phyloP scores from a whole-genome alignment of 2,329 filamentous ascomycete species.

The Byssothecium circinans region DNA sequence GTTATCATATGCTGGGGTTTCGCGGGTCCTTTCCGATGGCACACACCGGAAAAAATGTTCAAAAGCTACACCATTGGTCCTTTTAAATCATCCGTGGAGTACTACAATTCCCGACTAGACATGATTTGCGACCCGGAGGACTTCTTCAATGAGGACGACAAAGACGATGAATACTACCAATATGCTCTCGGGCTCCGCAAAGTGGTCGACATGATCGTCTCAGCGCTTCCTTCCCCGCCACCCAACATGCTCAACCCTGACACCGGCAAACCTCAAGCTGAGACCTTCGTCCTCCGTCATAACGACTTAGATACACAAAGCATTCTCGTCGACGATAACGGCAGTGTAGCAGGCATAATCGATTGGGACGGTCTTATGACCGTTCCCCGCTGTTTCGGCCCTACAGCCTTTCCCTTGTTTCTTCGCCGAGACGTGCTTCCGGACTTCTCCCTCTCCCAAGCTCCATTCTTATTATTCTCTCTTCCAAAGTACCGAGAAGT shows the following conservation, averaged over 20 bases:
- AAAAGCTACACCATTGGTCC: too few relatives aligned
- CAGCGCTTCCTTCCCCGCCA: background rate
- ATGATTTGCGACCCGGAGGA: too few relatives aligned
- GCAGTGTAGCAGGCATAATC: conserved; percentile 24
- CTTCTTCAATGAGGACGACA: too few relatives aligned
- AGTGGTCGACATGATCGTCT: background rate
- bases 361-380: conserved; percentile 17
- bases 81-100: too few relatives aligned
- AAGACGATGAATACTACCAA: background rate
- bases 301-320: conserved; percentile 17
- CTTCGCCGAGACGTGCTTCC: conserved; percentile 12
- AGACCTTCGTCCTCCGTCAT: background rate
- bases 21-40: too few relatives aligned
- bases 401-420: conserved; percentile 13
- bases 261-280: background rate
- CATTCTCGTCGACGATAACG: conserved; percentile 19
- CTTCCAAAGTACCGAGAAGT: too few relatives aligned
- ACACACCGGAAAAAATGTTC: too few relatives aligned
- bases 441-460: background rate
- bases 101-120: too few relatives aligned
- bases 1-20: too few relatives aligned
- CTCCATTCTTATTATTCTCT: background rate
- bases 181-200: background rate
- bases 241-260: background rate
- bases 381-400: conserved; percentile 16